phyloP scores from a whole-genome alignment of 2,329 filamentous ascomycete genomes.

The Parasarocladium wereldwijsianum region DNA sequence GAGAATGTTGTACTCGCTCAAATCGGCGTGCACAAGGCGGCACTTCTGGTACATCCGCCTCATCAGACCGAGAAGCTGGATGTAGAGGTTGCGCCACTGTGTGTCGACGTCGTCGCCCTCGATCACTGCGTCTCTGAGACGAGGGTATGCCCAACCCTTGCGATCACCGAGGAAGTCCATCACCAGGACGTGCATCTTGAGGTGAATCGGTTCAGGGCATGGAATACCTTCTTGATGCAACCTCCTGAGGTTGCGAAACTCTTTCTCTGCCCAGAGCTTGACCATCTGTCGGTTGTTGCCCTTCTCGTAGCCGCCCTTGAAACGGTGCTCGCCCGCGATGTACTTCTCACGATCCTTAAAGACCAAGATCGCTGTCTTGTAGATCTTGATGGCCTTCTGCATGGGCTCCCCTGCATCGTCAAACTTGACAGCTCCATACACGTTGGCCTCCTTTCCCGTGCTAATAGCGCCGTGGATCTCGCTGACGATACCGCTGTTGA shows the following conservation, averaged over 20 bases:
- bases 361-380: constrained; percentile 94
- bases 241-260: constrained; percentile 83
- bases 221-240: constrained; percentile 75
- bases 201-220: constrained; percentile 74
- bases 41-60: constrained; percentile 86
- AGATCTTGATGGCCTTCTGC: constrained; percentile 91
- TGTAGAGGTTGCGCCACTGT: constrained; percentile 66
- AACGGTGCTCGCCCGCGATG: constrained; percentile 86
- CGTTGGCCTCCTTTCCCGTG: constrained; percentile 96
- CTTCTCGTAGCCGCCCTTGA: constrained; percentile 84
- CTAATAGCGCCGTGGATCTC: constrained; percentile 92
- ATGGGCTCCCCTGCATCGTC: constrained; percentile 38
- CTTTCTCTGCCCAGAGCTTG: constrained; percentile 97
- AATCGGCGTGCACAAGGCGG: constrained; percentile 81
- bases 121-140: constrained; percentile 75
- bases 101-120: constrained; percentile 50
- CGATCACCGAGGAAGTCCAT: constrained; percentile 87
- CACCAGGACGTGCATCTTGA: constrained; percentile 87
- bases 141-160: constrained; percentile 76
- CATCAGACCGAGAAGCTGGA: constrained; percentile 79
- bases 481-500: constrained; percentile 77
- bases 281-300: constrained; percentile 94
- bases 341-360: constrained; percentile 98
- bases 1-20: constrained; percentile 96
- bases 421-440: constrained; percentile 73